phyloP scores from a whole-genome alignment of 306 rosid species.

The Cucurbita ficifolia region DNA sequence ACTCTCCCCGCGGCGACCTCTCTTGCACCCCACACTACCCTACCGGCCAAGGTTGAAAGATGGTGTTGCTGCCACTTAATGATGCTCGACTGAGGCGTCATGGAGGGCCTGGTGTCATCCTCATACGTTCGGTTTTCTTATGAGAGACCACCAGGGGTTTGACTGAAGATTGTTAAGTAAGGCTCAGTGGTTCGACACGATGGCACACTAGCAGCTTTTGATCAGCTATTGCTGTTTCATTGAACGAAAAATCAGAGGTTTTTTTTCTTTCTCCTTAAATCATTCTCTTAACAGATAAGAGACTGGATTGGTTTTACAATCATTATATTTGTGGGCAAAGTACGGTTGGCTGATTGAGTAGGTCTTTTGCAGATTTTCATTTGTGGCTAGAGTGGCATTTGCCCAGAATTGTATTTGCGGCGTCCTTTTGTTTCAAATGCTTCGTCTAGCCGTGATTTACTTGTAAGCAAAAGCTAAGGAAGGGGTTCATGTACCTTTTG shows the following conservation, averaged over 20 bases:
- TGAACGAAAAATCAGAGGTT: slow-evolving; percentile 84
- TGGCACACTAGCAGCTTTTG: slow-evolving; percentile 86
- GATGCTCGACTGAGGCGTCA: slow-evolving; percentile 96
- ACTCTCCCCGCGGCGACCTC: no score
- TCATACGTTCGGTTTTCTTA: slow-evolving; percentile 92
- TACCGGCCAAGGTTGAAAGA: slow-evolving; percentile 77
- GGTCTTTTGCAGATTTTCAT: slow-evolving; percentile 75
- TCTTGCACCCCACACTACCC: no score
- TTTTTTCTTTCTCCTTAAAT: slow-evolving; percentile 14
- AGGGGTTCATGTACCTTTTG: slow-evolving; percentile 74
- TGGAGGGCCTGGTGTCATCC: slow-evolving; percentile 99
- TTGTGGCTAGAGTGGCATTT: slow-evolving; percentile 99
- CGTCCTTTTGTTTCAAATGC: slow-evolving; percentile 75
- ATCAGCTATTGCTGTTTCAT: slow-evolving; percentile 87
- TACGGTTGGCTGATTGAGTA: no score
- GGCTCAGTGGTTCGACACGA: slow-evolving; percentile 94
- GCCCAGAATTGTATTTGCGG: slow-evolving; percentile 84
- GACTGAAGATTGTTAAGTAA: slow-evolving; percentile 74
- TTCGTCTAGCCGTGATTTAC: slow-evolving; percentile 61
- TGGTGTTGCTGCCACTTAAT: slow-evolving; percentile 88
- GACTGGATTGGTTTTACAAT: slow-evolving; percentile 1
- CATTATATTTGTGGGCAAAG: no score
- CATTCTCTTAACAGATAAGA: neutral
- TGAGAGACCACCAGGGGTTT: slow-evolving; percentile 97
- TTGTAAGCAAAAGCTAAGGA: slow-evolving; percentile 96